These are phyloP conservation scores for Retiboletus flavoniger DNA, from an alignment of 1,284 basidiomycete species.

Conservation along the genomic window DNA sequence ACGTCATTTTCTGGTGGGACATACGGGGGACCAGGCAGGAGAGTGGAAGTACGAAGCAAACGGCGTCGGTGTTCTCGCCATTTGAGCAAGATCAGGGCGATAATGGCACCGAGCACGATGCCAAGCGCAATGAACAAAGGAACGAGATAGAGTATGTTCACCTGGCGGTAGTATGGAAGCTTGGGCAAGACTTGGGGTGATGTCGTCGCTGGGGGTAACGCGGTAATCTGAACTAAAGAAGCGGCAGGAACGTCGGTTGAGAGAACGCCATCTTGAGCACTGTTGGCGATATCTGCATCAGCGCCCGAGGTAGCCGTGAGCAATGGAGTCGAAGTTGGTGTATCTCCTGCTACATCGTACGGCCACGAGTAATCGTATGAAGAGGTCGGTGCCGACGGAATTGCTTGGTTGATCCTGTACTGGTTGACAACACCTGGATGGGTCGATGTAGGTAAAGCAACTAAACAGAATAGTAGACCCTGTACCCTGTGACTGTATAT, in stretches of 20 bases:
- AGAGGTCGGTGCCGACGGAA: conserved; percentile 3
- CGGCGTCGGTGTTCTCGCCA: conserved; percentile 12
- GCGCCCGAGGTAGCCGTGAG: neutral
- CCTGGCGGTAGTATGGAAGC: conserved; percentile 19
- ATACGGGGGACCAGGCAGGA: conserved; percentile 43
- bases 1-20: conserved; percentile 24
- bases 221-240: conserved; percentile 36
- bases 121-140: conserved; percentile 43
- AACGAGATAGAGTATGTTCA: conserved; percentile 40
- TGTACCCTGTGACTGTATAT: conserved; percentile 20
- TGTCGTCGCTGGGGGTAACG: conserved; percentile 39
- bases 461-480: neutral
- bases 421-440: conserved; percentile 9
- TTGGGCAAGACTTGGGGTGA: conserved; percentile 24
- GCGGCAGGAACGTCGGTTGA: conserved; percentile 3
- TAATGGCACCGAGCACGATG: conserved; percentile 35
- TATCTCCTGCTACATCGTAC: conserved; percentile 2
- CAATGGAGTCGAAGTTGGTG: conserved; percentile 2
- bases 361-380: conserved; percentile 3
- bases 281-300: neutral
- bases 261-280: neutral
- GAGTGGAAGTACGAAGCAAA: conserved; percentile 13
- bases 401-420: conserved; percentile 21
- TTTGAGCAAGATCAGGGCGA: conserved; percentile 22
- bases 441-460: conserved; percentile 5